Evolutionary conservation across 306 rosid genomes (phyloP), one percentile per base, ranked within the genome.

Genomic region (Cucurbita maxima): DNA sequence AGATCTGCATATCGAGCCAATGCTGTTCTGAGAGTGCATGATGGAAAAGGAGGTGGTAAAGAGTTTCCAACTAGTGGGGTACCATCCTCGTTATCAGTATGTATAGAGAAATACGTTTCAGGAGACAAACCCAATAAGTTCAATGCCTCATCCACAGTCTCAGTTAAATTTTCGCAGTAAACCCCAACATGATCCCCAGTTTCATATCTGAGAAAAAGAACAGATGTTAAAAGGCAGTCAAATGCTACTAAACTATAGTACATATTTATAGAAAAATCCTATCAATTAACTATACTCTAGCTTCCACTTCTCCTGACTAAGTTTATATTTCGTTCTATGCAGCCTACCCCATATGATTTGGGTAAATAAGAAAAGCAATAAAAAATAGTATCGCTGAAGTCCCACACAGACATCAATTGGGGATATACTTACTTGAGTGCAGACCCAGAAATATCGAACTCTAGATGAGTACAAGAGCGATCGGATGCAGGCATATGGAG

Each of bases 111-210:
- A 79, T 88, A 86, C 22, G 84, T 83, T 66, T 91, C 93, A 25
- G 96, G 96, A 20, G 96, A 84, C 82, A 88, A 78, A 62, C 90
- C 93, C 76, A 89, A 71, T 78, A 91, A 50, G 44, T 73, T 83
- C 68, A 89, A 44, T 3, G 96, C 93, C 81, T 89, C 97, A 66
- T 89, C 96, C 74, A 91, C 96, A 41, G 81, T 79, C 80, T 95
- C 99, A 51, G 88, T 62, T 62, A 88, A 85, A 83, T 95, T 95
- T 84, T 91, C 99, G 82, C 96, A 88, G 86, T 83, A 89, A 60
- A 95, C 96, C 79, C 97, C 99, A 48, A 95, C 97, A 77, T 91
- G 99, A 83, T 95, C 99, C 76, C 99, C 99, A 3, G 99, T 91
- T 79, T 91, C 99, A 48, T 95, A 95, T 81, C 99, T 95, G 89